Evolutionary conservation across 805 yeast species (phyloP).

Genomic region (Candida loeiensis): DNA sequence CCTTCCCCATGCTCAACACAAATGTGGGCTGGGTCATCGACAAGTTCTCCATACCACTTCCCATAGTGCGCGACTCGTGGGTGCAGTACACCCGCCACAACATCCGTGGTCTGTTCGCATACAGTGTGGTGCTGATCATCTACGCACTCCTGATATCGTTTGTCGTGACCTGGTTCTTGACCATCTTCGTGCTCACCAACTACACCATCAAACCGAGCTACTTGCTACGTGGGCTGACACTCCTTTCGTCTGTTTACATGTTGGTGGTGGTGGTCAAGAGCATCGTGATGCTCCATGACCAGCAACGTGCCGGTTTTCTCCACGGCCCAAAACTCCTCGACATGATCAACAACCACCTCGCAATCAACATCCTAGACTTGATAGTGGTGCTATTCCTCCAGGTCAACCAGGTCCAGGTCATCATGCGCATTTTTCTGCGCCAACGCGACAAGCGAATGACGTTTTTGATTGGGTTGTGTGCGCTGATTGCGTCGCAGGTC

Average conservation of each 20-base stretch:
- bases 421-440: conserved; percentile 64
- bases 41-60: conserved; percentile 32
- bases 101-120: conserved; percentile 44
- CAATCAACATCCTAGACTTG: conserved; percentile 55
- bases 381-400: conserved; percentile 56
- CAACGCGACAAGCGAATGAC: conserved; percentile 64
- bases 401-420: conserved; percentile 67
- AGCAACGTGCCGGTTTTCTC: conserved; percentile 43
- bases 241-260: conserved; percentile 54
- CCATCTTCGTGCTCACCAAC: conserved; percentile 62
- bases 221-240: conserved; percentile 47
- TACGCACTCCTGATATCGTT: conserved; percentile 63
- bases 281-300: conserved; percentile 42
- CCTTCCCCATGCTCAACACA: conserved; percentile 37
- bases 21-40: conserved; percentile 32
- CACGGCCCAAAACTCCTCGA: conserved; percentile 44
- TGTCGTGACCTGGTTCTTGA: conserved; percentile 59
- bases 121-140: conserved; percentile 58
- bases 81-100: conserved; percentile 28
- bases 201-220: conserved; percentile 60
- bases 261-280: conserved; percentile 47
- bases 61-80: conserved; percentile 51
- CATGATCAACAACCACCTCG: conserved; percentile 39
- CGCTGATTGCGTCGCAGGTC: conserved; percentile 54
- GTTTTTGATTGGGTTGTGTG: conserved; percentile 52